Conservation (phyloP, 768 basidiomycete species). For the Trametopsis cervina region DNA sequence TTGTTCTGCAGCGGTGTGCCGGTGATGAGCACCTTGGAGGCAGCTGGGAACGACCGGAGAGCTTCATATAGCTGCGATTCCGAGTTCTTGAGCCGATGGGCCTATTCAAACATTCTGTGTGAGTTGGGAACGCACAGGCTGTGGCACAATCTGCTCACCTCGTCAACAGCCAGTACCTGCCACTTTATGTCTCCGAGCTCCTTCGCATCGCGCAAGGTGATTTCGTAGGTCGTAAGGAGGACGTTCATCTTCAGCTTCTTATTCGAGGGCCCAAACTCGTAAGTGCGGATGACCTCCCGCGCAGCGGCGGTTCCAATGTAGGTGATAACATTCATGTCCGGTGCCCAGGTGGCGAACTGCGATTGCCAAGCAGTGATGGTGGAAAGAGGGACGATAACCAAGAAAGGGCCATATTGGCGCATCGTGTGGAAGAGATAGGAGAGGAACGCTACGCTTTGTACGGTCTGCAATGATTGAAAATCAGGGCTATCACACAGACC, state of each 20-base stretch:
- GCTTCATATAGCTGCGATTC: conserved; percentile 97
- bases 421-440: conserved; percentile 91
- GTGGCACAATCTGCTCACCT: conserved; percentile 42
- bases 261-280: conserved; percentile 84
- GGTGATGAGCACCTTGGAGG: conserved; percentile 93
- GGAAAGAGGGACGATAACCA: conserved; percentile 95
- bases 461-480: conserved; percentile 46
- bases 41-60: conserved; percentile 79
- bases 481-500: not conserved
- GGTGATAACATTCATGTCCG: conserved; percentile 93
- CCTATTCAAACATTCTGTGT: conserved; percentile 35
- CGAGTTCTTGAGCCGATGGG: conserved; percentile 96
- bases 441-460: conserved; percentile 93
- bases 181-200: conserved; percentile 93
- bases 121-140: conserved; percentile 3
- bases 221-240: conserved; percentile 92
- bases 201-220: conserved; percentile 83
- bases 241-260: conserved; percentile 97
- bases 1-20: conserved; percentile 99
- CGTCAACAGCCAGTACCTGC: conserved; percentile 95
- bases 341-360: conserved; percentile 92
- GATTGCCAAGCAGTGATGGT: conserved; percentile 98
- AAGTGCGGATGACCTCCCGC: conserved; percentile 85
- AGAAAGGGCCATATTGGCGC: conserved; percentile 93
- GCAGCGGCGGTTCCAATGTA: conserved; percentile 88